Percentiles rank a stretch among this genome's conserved stretches.
These are phyloP conservation scores for Gossypium bickii DNA, from an alignment of 345 rosid species.

Conservation along the genomic window DNA sequence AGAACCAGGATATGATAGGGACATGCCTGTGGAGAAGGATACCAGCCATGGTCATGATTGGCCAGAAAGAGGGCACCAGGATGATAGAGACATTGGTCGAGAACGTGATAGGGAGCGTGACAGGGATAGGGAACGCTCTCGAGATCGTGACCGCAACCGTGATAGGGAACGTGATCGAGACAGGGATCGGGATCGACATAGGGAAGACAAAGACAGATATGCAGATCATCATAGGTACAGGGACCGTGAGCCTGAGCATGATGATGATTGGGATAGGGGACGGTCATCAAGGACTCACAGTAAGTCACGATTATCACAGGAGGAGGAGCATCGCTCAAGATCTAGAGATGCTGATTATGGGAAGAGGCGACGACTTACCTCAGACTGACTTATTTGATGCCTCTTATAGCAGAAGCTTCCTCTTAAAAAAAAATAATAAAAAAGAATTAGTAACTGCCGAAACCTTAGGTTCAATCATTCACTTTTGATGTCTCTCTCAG, in stretches of 20 bases:
- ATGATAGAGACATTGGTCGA: slow-evolving; percentile 8
- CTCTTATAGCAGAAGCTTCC: background rate
- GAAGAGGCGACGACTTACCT: background rate
- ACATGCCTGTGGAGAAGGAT: background rate
- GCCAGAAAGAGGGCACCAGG: slow-evolving; percentile 3
- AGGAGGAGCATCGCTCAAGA: slow-evolving; percentile 3
- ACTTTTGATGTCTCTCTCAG: background rate
- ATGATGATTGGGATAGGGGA: background rate
- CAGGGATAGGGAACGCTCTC: slow-evolving; percentile 8
- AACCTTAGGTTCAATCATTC: background rate
- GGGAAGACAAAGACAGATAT: slow-evolving; percentile 10
- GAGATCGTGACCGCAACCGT: background rate
- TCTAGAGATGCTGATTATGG: slow-evolving; percentile 11
- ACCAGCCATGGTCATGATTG: background rate
- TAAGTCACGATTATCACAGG: slow-evolving; percentile 6
- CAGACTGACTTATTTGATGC: background rate
- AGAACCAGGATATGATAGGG: slow-evolving; percentile 8
- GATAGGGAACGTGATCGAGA: slow-evolving; percentile 8
- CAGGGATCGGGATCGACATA: slow-evolving; percentile 1
- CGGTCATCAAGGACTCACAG: background rate
- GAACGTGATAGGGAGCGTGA: slow-evolving; percentile 13
- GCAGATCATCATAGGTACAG: background rate
- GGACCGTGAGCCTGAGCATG: slow-evolving; percentile 5
- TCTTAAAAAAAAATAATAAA: background rate
- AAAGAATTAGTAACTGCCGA: background rate